A percentile compares a stretch with the other conserved stretches of the same genome.
phyloP scores from a whole-genome alignment of 495 filamentous ascomycete species.

The Lophiotrema nucula region DNA sequence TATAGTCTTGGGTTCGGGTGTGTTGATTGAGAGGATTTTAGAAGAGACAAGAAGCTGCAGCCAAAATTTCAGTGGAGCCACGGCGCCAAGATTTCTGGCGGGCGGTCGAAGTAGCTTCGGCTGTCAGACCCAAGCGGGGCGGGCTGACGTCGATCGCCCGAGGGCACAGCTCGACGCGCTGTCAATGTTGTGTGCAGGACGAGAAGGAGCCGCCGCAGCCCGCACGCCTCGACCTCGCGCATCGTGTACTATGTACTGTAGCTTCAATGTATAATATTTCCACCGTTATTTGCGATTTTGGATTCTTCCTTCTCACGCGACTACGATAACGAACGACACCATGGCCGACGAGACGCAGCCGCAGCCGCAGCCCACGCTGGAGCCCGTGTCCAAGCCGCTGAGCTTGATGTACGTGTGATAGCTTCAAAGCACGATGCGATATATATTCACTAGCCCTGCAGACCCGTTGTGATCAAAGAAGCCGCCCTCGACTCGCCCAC shows the following conservation, averaged over 20 bases:
- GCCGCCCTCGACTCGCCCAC: constrained; percentile 94
- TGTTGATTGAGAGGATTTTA: neutral
- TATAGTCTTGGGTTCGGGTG: no score
- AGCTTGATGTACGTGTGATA: constrained; percentile 30
- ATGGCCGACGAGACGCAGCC: constrained; percentile 28
- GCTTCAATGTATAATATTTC: constrained; percentile 15
- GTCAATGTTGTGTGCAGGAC: neutral
- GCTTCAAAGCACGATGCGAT: neutral
- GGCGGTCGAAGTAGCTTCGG: neutral
- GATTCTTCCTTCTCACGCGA: neutral
- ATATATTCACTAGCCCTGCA: constrained; percentile 33
- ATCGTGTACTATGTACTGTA: constrained; percentile 11
- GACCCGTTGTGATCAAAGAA: constrained; percentile 89
- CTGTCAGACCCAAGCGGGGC: neutral
- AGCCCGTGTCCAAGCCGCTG: constrained; percentile 30
- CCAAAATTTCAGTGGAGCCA: constrained; percentile 2
- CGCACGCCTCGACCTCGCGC: neutral
- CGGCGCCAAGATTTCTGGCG: constrained; percentile 7
- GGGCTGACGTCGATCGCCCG: constrained; percentile 10
- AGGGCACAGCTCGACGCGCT: neutral
- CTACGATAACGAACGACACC: neutral
- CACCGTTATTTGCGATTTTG: neutral
- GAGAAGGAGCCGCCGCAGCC: neutral
- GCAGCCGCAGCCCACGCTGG: constrained; percentile 21
- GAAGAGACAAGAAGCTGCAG: neutral